Base-by-base conservation (phyloP, 345 rosid species). In the Ceriops zippeliana region DNA sequence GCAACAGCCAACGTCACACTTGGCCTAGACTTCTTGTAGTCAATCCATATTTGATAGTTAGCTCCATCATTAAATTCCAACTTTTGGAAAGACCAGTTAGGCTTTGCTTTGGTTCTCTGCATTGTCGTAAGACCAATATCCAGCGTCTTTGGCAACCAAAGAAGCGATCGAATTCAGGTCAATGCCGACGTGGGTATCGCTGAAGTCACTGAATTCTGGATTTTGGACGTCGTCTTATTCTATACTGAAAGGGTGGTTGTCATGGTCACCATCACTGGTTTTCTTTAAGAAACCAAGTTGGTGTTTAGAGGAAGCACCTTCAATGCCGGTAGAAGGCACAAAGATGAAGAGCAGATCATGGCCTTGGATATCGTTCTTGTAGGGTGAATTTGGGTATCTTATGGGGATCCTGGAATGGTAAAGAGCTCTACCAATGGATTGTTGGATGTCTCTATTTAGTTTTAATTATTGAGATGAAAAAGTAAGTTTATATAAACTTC, bases 141-240 rank as follows among this genome's bases (percentile, higher is more conserved):
- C 82, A 35, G 85, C 79, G 65, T 73, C 77, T 1, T 28, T 49
- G 21, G 82, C 64, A 46, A 22, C 65, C 42, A 82, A 52, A 69
- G 80, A 76, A 27, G 62, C 46, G 21, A 80, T 70, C 16, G 84
- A 74, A 10, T 82, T 76, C 34, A 79, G 67, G 21, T 79, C 82
- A 67, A 82, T 20, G 58, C 87, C 82, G 46, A 84, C 83, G 67
- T 78, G 86, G 54, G 82, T 80, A 51, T 74, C 76, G 35, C 78
- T 76, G 35, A 80, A 53, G 24, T 80, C 81, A 0, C 57, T 11
- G 21, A 76, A 66, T 69, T 65, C 62, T 42, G 47, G 75, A 64
- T 80, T 82, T 37, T 53, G 56, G 37, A 78, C 59, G 3, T 65
- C 72, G 28, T 80, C 84, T 13, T 78, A 72, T 24, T 82, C 83